A percentile compares a stretch with the other conserved stretches of the same genome.
Evolutionary conservation across 2,329 filamentous ascomycete species (phyloP).

Genomic region (Fusarium aywerte): DNA sequence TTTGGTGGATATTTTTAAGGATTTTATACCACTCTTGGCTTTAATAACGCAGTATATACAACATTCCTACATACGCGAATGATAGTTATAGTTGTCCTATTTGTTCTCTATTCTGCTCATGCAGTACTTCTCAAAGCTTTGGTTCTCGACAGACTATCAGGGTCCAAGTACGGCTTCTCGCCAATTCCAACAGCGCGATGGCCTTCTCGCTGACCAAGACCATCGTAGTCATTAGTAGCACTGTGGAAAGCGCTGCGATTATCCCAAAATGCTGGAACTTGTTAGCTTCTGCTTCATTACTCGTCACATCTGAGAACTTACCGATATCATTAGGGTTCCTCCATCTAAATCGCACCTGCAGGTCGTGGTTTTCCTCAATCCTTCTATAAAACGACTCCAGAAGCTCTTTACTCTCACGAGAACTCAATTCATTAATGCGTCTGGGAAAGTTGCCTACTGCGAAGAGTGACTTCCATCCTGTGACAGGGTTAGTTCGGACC

Average conservation of each 20-base stretch:
- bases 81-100: not conserved
- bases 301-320: not conserved
- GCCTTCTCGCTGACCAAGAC: constrained; percentile 61
- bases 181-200: constrained; percentile 66
- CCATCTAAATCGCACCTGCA: constrained; percentile 62
- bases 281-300: not conserved
- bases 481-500: constrained; percentile 70
- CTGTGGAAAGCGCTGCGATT: constrained; percentile 68
- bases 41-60: too few species aligned
- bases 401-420: constrained; percentile 56
- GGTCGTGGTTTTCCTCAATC: constrained; percentile 59
- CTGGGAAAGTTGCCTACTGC: constrained; percentile 56
- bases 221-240: constrained; percentile 67
- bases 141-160: constrained; percentile 58
- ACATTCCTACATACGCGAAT: not conserved
- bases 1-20: not conserved
- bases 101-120: not conserved
- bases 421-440: constrained; percentile 57
- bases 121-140: not conserved
- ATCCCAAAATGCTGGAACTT: constrained; percentile 65
- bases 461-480: constrained; percentile 66
- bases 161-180: constrained; percentile 65
- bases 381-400: constrained; percentile 55
- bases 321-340: constrained; percentile 54
- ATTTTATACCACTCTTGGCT: not conserved